phyloP scores from a whole-genome alignment of 352 stramenopile species.

The Blastocystis sp. region DNA sequence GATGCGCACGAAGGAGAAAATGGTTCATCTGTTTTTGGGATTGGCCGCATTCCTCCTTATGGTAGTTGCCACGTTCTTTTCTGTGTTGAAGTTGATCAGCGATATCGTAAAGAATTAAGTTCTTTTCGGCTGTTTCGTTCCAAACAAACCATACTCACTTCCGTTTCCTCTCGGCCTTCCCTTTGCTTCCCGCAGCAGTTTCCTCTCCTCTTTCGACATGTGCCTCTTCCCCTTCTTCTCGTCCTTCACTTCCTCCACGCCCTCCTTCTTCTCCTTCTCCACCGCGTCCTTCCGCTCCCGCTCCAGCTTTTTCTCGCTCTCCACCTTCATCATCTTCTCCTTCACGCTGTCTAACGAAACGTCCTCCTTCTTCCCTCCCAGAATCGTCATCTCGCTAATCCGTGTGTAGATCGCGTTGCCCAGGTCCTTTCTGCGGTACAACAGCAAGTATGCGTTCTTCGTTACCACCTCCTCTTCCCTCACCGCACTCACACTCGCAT shows the following conservation, averaged over 20 bases:
- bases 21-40: slow-evolving; percentile 30
- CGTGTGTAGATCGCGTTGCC: not conserved
- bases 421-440: slow-evolving; percentile 64
- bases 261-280: not conserved
- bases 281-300: not conserved
- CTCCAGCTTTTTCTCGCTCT: not conserved
- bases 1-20: not conserved
- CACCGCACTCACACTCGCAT: not conserved
- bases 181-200: not conserved
- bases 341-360: not conserved
- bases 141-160: too few relatives aligned
- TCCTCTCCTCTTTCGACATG: not conserved
- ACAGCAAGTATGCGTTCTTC: slow-evolving; percentile 70
- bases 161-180: too few relatives aligned
- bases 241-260: slow-evolving; percentile 11
- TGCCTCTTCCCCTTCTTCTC: not conserved
- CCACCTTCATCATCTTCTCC: not conserved
- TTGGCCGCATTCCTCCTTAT: slow-evolving; percentile 40
- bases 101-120: too few relatives aligned
- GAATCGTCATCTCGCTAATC: slow-evolving; percentile 37
- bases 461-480: slow-evolving; percentile 36
- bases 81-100: not conserved
- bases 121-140: too few relatives aligned
- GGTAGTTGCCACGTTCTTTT: slow-evolving; percentile 52
- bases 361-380: slow-evolving; percentile 11